Evolutionary conservation across 768 basidiomycete species (phyloP), one percentile per base, ranked within the genome.

Genomic region (Suillus variegatus): DNA sequence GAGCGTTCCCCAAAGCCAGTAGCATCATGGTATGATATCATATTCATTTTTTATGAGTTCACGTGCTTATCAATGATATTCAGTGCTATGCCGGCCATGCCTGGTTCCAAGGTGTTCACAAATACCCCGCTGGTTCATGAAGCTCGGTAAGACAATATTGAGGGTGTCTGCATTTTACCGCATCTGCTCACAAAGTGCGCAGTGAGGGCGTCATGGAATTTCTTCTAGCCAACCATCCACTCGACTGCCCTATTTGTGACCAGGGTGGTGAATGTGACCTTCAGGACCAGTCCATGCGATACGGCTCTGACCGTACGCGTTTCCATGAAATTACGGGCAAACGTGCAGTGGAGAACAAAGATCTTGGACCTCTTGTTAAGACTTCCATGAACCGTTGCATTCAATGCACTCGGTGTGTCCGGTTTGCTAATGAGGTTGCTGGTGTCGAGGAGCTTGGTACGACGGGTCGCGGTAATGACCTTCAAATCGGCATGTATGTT

Each of bases 161-260:
- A 38, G n/a, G 18, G 63, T 22, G 20, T 22, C 16, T 49, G 35
- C 12, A 44, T 51, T 52, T 32, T 38, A 44, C 47, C 20, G 58
- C 18, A 44, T 36, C 22, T 67, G 55, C 67, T 74, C 16, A 73
- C 57, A 18, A 44, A 52, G 20, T 62, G 64, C 72, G 35, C 71
- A 93, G 95, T 25, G 95, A 97, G 78, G 97, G 97, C 60, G 97
- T 99, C 66, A 99, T 99, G 97, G 97, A 99, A 75, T 97, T 99
- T 80, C 85, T 99, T 46, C 88, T 99, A 66, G 88, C 97, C 65
- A 99, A 99, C 79, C 97, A 99, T 73, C 97, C 97, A 2, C 85
- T 99, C 64, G 97, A 99, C 77, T 99, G 97, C 79, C 97, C 97
- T 25, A 92, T 99, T 32, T 99, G 97, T 73, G 97, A 99, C 76